phyloP scores from a whole-genome alignment of 192 early-diverging fungal genomes.

The Linnemannia exigua region DNA sequence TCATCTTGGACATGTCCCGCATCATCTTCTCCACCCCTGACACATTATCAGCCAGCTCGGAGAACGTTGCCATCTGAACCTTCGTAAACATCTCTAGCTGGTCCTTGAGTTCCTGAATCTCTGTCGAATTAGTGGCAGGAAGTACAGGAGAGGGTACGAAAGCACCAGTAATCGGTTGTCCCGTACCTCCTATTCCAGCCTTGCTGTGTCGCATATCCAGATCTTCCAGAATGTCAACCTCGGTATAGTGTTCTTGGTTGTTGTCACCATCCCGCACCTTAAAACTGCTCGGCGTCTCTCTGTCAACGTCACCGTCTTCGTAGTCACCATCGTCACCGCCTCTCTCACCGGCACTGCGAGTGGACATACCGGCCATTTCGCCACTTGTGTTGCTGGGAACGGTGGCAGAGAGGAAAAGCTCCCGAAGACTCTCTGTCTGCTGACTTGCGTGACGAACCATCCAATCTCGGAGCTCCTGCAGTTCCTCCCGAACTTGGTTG shows the following conservation, averaged over 20 bases:
- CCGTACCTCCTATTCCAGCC: background rate
- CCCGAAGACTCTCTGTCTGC: constrained; percentile 47
- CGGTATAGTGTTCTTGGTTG: constrained; percentile 27
- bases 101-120: constrained; percentile 38
- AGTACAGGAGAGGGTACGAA: background rate
- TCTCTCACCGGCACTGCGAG: background rate
- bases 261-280: background rate
- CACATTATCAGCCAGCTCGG: constrained; percentile 48
- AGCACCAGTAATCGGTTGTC: background rate
- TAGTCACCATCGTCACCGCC: background rate
- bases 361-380: no score
- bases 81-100: constrained; percentile 53
- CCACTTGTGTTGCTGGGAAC: background rate
- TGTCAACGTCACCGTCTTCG: background rate
- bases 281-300: background rate
- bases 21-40: constrained; percentile 54
- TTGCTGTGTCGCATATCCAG: constrained; percentile 9
- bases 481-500: constrained; percentile 16
- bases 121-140: background rate
- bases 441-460: constrained; percentile 39
- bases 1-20: constrained; percentile 51
- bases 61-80: constrained; percentile 51
- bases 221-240: constrained; percentile 30
- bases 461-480: constrained; percentile 50
- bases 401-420: constrained; percentile 32